phyloP scores from a whole-genome alignment of 352 stramenopile genomes.

The Phytopythium ostracodes region DNA sequence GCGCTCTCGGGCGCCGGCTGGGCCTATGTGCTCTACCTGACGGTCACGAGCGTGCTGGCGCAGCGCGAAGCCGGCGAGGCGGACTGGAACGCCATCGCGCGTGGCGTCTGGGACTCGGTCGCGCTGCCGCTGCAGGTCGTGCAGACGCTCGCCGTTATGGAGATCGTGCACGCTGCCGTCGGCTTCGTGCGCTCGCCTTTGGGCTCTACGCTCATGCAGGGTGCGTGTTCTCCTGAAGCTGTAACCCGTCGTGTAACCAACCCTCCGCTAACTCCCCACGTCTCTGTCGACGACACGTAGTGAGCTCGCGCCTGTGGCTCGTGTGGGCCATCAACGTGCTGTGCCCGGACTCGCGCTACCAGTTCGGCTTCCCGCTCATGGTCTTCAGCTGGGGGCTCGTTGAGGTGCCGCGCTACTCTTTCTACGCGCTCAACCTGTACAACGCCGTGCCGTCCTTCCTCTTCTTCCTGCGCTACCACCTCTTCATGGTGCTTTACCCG shows the following conservation, averaged over 20 bases:
- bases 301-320: constrained; percentile 91
- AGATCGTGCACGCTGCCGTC: constrained; percentile 95
- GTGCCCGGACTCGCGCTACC: constrained; percentile 62
- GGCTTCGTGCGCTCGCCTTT: constrained; percentile 95
- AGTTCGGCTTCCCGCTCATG: constrained; percentile 88
- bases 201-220: constrained; percentile 90
- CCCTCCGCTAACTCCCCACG: neutral
- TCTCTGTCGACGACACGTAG: constrained; percentile 16
- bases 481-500: constrained; percentile 98
- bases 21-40: constrained; percentile 72
- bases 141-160: constrained; percentile 93
- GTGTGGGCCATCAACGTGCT: constrained; percentile 94
- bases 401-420: constrained; percentile 96
- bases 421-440: constrained; percentile 96
- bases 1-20: constrained; percentile 57
- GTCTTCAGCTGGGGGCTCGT: constrained; percentile 84
- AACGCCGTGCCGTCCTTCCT: constrained; percentile 92
- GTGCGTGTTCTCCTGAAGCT: constrained; percentile 16
- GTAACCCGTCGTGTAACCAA: neutral
- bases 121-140: constrained; percentile 71
- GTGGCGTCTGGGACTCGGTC: constrained; percentile 51
- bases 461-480: constrained; percentile 97
- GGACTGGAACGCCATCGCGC: constrained; percentile 47
- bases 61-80: constrained; percentile 33
- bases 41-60: constrained; percentile 41